Percentiles rank a stretch among this genome's conserved stretches.
phyloP scores from a whole-genome alignment of 2,329 filamentous ascomycete genomes.

The Talaromyces sp. region DNA sequence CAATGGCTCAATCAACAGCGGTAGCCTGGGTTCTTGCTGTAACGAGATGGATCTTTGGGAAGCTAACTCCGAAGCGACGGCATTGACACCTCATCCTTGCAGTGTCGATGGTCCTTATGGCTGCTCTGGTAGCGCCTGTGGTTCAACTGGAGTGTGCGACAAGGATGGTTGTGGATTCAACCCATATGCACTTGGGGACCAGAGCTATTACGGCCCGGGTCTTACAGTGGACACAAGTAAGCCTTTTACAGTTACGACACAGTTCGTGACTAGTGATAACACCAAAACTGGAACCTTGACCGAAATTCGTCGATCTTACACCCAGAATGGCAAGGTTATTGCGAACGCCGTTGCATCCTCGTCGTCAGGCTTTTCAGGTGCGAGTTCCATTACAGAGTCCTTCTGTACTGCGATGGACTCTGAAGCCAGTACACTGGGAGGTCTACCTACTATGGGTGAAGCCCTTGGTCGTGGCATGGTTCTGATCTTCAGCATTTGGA shows the following conservation, averaged over 20 bases:
- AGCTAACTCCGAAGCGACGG: constrained; percentile 62
- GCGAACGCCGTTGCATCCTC: constrained; percentile 51
- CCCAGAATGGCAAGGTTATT: constrained; percentile 60
- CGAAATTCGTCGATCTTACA: constrained; percentile 63
- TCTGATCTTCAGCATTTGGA: constrained; percentile 58
- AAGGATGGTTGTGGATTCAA: constrained; percentile 70
- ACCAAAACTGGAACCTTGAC: constrained; percentile 53
- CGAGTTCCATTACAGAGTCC: constrained; percentile 54
- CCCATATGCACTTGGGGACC: constrained; percentile 62
- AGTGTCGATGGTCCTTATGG: constrained; percentile 3
- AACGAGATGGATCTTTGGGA: constrained; percentile 69
- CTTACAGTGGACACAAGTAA: constrained; percentile 54
- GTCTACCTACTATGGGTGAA: constrained; percentile 53
- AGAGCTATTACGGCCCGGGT: constrained; percentile 58
- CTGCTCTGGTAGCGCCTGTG: constrained; percentile 52
- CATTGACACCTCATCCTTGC: constrained; percentile 65
- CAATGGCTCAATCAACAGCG: constrained; percentile 22
- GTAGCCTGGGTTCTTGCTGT: constrained; percentile 60
- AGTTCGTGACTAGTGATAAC: constrained; percentile 56
- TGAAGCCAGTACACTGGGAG: constrained; percentile 50
- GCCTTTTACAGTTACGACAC: constrained; percentile 64
- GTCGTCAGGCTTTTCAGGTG: constrained; percentile 44
- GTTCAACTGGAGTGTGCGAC: constrained; percentile 63
- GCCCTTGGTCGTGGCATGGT: constrained; percentile 60
- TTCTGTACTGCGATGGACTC: constrained; percentile 58